A percentile compares a stretch with the other conserved stretches of the same genome.
Evolutionary conservation across 1,139 yeast genomes (phyloP).

Genomic region (Saccharomyces pastorianus): DNA sequence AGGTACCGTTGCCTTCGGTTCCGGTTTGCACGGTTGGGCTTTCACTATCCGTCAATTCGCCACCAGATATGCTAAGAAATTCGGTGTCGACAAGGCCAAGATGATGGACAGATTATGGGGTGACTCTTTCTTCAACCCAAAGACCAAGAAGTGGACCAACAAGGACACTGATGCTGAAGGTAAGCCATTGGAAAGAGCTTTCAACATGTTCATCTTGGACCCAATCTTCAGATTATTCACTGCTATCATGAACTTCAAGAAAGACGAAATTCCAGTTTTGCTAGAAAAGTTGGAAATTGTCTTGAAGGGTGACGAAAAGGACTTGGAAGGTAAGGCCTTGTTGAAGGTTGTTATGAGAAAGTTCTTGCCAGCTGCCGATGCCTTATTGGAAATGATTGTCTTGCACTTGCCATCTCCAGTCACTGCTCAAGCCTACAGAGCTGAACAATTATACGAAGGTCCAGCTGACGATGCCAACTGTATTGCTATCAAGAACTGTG

Average conservation of each 20-base stretch:
- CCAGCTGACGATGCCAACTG: conserved; percentile 91
- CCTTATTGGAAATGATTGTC: conserved; percentile 97
- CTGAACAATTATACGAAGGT: conserved; percentile 98
- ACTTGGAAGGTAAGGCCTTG: conserved; percentile 96
- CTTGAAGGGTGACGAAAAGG: conserved; percentile 92
- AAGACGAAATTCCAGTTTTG: conserved; percentile 85
- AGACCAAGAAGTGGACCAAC: conserved; percentile 99
- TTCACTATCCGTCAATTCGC: conserved; percentile 99
- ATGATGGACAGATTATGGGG: conserved; percentile 99
- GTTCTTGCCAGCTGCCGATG: conserved; percentile 99
- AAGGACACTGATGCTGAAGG: conserved; percentile 95
- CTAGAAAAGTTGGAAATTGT: conserved; percentile 86
- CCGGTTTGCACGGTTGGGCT: conserved; percentile 99
- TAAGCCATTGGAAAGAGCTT: conserved; percentile 94
- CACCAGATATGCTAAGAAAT: conserved; percentile 95
- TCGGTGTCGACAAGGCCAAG: conserved; percentile 96
- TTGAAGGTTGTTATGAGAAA: conserved; percentile 98
- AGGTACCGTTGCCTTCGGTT: conserved; percentile 99
- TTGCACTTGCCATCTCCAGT: conserved; percentile 99
- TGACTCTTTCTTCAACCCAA: conserved; percentile 99
- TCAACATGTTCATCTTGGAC: conserved; percentile 98
- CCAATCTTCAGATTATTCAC: conserved; percentile 97
- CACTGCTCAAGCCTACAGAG: conserved; percentile 98
- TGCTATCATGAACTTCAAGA: conserved; percentile 95
- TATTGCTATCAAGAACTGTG: conserved; percentile 94